A percentile compares a stretch with the other conserved stretches of the same genome.
phyloP scores from a whole-genome alignment of 2,329 filamentous ascomycete species.

The Thyridium curvatum region DNA sequence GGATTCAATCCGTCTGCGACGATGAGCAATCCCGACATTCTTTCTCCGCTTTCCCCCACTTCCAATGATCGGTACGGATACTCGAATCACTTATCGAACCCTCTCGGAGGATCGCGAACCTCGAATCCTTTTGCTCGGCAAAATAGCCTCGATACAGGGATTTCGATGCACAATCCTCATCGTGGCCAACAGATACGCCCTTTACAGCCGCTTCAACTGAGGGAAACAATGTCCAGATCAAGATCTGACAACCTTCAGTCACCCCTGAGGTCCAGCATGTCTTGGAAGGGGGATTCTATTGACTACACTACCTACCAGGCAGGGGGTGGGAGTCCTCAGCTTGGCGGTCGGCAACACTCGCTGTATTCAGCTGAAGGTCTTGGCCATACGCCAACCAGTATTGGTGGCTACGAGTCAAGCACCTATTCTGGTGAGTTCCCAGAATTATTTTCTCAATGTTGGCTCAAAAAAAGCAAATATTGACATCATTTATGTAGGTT shows the following conservation, averaged over 20 bases:
- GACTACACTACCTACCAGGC: conserved; percentile 49
- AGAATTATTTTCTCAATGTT: conserved; percentile 2
- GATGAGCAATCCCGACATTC: conserved; percentile 45
- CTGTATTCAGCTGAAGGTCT: conserved; percentile 45
- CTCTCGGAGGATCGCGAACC: conserved; percentile 38
- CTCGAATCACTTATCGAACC: conserved; percentile 37
- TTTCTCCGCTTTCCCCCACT: conserved; percentile 51
- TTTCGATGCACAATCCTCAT: conserved; percentile 35
- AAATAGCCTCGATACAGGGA: conserved; percentile 34
- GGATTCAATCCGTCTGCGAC: conserved; percentile 51
- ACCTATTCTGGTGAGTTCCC: conserved; percentile 43
- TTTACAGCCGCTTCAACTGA: conserved; percentile 51
- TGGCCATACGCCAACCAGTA: conserved; percentile 29
- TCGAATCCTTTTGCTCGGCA: conserved; percentile 48
- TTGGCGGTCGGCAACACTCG: conserved; percentile 39
- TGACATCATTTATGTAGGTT: conserved; percentile 25
- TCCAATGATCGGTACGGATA: conserved; percentile 50
- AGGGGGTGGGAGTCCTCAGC: conserved; percentile 30
- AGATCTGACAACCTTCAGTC: conserved; percentile 54
- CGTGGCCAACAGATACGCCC: conserved; percentile 40
- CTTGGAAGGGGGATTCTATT: conserved; percentile 55
- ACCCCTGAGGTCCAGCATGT: conserved; percentile 53
- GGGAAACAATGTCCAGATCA: conserved; percentile 50
- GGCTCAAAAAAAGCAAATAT: conserved; percentile 1
- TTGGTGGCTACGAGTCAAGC: conserved; percentile 42